A percentile compares a stretch with the other conserved stretches of the same genome.
Conservation (phyloP, 2,329 filamentous ascomycete species). For the Calonectria pteridis region DNA sequence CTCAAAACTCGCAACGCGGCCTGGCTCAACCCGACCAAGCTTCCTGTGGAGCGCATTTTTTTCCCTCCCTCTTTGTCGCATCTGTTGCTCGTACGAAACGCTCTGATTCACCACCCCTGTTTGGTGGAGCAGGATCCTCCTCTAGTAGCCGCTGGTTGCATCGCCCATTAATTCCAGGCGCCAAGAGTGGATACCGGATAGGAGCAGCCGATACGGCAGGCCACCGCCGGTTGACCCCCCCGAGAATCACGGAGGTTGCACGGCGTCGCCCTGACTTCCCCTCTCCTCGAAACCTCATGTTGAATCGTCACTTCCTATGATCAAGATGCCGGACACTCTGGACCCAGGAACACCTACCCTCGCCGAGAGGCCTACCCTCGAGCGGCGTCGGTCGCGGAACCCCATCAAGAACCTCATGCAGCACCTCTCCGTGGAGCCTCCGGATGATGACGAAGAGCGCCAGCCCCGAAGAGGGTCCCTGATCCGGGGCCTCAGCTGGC, state of each 20-base stretch:
- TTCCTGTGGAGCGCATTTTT: background rate
- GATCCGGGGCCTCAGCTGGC: constrained; percentile 53
- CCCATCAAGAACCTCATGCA: constrained; percentile 54
- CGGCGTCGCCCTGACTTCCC: constrained; percentile 32
- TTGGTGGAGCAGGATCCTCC: constrained; percentile 17
- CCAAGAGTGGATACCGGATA: constrained; percentile 45
- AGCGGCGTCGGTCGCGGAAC: constrained; percentile 51
- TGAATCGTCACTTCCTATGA: background rate
- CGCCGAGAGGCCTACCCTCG: constrained; percentile 40
- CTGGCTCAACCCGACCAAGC: background rate
- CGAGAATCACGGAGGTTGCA: constrained; percentile 41
- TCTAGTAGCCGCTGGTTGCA: constrained; percentile 17
- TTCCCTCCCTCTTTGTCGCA: background rate
- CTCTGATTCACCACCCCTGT: constrained; percentile 16
- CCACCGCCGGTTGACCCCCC: constrained; percentile 37
- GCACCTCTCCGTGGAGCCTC: constrained; percentile 51
- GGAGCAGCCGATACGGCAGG: constrained; percentile 42
- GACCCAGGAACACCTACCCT: constrained; percentile 41
- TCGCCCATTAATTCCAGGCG: constrained; percentile 26
- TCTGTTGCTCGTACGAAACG: constrained; percentile 10
- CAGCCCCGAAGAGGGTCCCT: constrained; percentile 47
- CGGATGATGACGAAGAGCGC: constrained; percentile 44
- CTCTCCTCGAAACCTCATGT: constrained; percentile 13
- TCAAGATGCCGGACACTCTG: constrained; percentile 47
- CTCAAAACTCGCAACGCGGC: background rate